phyloP scores from a whole-genome alignment of 1,284 basidiomycete genomes.

The Rhodotorula sp. region DNA sequence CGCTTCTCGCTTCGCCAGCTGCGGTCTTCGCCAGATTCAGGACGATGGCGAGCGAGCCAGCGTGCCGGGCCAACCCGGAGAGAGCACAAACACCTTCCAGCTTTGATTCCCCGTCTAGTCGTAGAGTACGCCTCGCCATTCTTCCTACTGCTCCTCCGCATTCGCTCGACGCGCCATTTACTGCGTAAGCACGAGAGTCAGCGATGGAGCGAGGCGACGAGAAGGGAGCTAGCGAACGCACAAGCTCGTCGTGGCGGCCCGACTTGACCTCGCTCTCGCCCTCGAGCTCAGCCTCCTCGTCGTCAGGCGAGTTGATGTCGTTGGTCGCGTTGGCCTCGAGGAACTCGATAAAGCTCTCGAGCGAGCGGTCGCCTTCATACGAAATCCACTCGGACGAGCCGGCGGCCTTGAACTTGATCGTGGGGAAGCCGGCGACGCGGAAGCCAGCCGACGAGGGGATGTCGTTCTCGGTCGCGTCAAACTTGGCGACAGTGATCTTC shows the following conservation, averaged over 20 bases:
- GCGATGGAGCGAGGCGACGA: not conserved
- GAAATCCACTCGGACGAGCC: conserved; percentile 83
- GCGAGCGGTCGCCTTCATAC: conserved; percentile 84
- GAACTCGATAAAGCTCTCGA: conserved; percentile 81
- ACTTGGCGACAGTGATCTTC: conserved; percentile 83
- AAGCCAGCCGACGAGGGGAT: conserved; percentile 83
- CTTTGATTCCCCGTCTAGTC: too few species aligned
- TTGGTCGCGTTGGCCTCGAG: conserved; percentile 77
- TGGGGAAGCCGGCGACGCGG: conserved; percentile 52
- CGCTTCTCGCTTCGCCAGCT: too few species aligned
- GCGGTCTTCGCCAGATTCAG: too few species aligned
- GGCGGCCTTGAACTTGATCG: conserved; percentile 93
- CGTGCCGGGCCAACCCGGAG: too few species aligned
- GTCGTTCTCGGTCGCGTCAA: conserved; percentile 96
- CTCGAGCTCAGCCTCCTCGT: conserved; percentile 34
- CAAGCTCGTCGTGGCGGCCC: conserved; percentile 38
- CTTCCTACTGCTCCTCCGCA: too few species aligned
- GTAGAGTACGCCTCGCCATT: too few species aligned
- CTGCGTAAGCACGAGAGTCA: not conserved
- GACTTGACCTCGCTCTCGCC: conserved; percentile 36
- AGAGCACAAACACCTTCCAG: too few species aligned
- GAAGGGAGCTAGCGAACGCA: not conserved
- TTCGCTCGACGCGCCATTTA: not conserved
- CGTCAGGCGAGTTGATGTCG: conserved; percentile 41
- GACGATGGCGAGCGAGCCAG: too few species aligned